Conservation (phyloP, 495 filamentous ascomycete genomes). For the Penicillium malachiteum region DNA sequence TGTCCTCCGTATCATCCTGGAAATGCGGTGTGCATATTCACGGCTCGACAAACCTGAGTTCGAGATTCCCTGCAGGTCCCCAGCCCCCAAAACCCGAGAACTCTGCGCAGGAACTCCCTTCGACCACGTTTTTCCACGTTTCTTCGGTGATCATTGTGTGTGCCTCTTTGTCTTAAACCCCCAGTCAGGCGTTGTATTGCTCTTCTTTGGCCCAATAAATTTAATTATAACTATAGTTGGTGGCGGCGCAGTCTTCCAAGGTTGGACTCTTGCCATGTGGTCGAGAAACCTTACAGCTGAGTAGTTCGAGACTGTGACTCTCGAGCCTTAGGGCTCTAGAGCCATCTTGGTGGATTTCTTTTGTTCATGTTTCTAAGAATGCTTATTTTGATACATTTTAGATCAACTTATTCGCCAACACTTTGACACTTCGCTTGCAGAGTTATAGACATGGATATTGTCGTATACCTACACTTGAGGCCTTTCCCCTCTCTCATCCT, state of each 20-base stretch:
- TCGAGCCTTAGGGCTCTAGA: neutral
- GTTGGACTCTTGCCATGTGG: slow-evolving; percentile 20
- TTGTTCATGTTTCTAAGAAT: neutral
- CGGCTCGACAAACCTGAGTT: slow-evolving; percentile 1
- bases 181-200: neutral
- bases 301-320: neutral
- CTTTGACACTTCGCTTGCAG: neutral
- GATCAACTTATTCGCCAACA: neutral
- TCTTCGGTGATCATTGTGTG: neutral
- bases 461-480: neutral
- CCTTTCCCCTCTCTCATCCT: too few relatives aligned
- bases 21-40: slow-evolving; percentile 4
- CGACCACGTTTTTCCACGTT: neutral
- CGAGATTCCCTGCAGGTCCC: neutral
- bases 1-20: neutral
- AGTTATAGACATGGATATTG: neutral
- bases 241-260: neutral
- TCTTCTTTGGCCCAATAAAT: neutral
- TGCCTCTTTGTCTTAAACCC: neutral
- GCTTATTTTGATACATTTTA: neutral
- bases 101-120: slow-evolving; percentile 4
- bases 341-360: neutral
- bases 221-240: neutral
- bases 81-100: neutral
- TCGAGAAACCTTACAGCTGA: slow-evolving; percentile 1